Evolutionary conservation across 257 asterid species (phyloP).

Genomic region (Capsicum pubescens): DNA sequence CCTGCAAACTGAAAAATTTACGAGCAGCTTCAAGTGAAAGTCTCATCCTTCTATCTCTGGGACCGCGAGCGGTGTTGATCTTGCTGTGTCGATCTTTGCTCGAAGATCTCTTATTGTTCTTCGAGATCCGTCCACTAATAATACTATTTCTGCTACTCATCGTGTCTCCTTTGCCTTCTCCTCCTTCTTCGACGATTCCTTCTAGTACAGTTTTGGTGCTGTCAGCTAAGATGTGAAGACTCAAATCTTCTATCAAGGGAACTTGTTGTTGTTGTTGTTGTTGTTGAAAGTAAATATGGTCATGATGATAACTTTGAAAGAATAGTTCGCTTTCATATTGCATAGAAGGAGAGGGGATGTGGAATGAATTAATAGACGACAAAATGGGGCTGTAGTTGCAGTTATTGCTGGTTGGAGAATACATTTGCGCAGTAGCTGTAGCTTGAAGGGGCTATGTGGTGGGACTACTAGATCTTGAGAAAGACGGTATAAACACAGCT

Average conservation of each 20-base stretch:
- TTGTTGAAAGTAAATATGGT: conserved; percentile 26
- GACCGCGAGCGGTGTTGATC: conserved; percentile 74
- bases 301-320: conserved; percentile 41
- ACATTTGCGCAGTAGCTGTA: conserved; percentile 34
- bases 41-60: conserved; percentile 73
- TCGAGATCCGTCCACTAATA: background rate
- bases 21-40: conserved; percentile 66
- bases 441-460: background rate
- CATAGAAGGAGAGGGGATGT: conserved; percentile 50
- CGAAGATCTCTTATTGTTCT: conserved; percentile 33
- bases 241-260: background rate
- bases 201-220: background rate
- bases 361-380: background rate
- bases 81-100: conserved; percentile 84
- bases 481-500: conserved; percentile 15
- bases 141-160: conserved; percentile 9
- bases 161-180: background rate
- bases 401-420: conserved; percentile 39
- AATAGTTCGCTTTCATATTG: conserved; percentile 41
- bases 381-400: conserved; percentile 25
- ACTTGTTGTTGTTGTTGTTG: background rate
- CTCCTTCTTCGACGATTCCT: background rate
- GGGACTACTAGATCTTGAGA: conserved; percentile 34
- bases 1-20: conserved; percentile 68
- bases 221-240: background rate